These are phyloP conservation scores for Lichenothelia convexa DNA, from an alignment of 495 filamentous ascomycete species.

Conservation along the genomic window DNA sequence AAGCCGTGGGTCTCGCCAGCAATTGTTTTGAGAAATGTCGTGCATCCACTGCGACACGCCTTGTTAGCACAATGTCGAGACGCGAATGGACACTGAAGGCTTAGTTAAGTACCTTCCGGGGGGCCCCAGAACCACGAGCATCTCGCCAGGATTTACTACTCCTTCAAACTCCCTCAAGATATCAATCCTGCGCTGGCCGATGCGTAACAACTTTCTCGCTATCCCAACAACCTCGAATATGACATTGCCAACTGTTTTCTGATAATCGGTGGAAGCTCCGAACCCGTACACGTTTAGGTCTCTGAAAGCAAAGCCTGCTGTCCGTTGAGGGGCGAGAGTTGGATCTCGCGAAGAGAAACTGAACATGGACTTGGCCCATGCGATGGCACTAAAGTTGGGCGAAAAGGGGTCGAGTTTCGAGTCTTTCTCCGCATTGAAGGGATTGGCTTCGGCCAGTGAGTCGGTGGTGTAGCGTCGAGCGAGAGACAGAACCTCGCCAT, in stretches of 20 bases:
- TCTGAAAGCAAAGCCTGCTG: constrained; percentile 26
- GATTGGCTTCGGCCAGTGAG: neutral
- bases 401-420: constrained; percentile 37
- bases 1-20: constrained; percentile 45
- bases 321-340: constrained; percentile 14
- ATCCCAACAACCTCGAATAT: constrained; percentile 16
- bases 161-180: constrained; percentile 26
- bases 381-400: constrained; percentile 37
- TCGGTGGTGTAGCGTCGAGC: constrained; percentile 6
- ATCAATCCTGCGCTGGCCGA: constrained; percentile 39
- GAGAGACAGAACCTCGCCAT: constrained; percentile 15
- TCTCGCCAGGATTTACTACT: constrained; percentile 11
- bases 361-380: constrained; percentile 36
- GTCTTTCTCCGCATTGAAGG: constrained; percentile 19
- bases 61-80: neutral
- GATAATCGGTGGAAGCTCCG: constrained; percentile 29
- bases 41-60: constrained; percentile 36
- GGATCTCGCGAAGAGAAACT: constrained; percentile 17
- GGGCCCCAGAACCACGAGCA: constrained; percentile 12
- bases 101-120: neutral
- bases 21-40: constrained; percentile 57
- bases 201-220: constrained; percentile 24
- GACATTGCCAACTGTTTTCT: constrained; percentile 24
- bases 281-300: constrained; percentile 32
- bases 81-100: neutral